Base-by-base conservation (phyloP, 768 basidiomycete genomes). In the Agaricus subrufescens region DNA sequence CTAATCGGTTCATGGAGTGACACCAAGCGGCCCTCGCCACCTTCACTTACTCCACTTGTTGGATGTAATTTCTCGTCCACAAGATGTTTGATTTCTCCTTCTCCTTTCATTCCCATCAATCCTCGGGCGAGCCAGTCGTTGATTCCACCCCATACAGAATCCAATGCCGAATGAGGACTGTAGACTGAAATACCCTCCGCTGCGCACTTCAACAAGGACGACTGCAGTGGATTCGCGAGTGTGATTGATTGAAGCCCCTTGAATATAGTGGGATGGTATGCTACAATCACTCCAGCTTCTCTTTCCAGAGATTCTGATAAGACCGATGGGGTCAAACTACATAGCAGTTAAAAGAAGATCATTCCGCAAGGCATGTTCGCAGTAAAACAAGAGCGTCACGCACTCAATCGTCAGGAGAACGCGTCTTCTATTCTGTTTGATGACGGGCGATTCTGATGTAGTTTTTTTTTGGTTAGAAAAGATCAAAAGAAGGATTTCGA, bases 191-290 rank as follows among this genome's bases (percentile, higher is more conserved):
- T 86, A 0, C 94, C 94, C 11, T 83, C 77, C 1, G 91, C 86
- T 0, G 87, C 86, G 59, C 94, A 91, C 54, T 75, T 79, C 4
- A 98, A 80, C 25, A 98, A 78, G 3, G 87, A 89, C 2, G 81
- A 69, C 71, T 96, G 94, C 8, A 98, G 75, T 0, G 93, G 82
- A 59, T 87, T 87, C 40, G 81, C 67, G 54, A 95, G 79, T 0
- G 90, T 94, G 58, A 98, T 59, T 27, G 91, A 84, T 42, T 85
- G 73, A 48, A 94, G 72, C 8, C 84, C 84, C 45, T 74, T 79
- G 77, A 94, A 94, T 62, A 94, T 87, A 2, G 90, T 80, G 4
- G 93, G 89, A 68, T 94, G 94, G 73, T 95, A 95, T 25, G 89
- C 75, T 12, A 96, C 75, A 58, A 95, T 86, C 52, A 86, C 77